Conservation (phyloP, 305 asterid species). For the Solanum hybrid region DNA sequence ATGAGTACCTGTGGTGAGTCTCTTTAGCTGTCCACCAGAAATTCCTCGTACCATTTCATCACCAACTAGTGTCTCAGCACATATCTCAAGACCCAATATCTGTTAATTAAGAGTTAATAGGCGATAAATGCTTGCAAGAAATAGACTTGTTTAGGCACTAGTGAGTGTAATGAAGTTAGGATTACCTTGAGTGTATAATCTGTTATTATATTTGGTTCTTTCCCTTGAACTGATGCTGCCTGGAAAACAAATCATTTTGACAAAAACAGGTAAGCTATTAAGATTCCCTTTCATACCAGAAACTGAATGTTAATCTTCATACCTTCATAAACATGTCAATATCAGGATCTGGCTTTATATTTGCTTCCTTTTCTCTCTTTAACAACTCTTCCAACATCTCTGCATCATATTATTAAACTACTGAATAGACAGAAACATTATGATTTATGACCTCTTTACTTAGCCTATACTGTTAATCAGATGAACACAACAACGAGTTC, state of each 20-base stretch:
- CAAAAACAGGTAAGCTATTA: background rate
- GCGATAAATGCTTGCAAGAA: background rate
- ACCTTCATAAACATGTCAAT: constrained; percentile 94
- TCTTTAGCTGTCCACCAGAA: constrained; percentile 89
- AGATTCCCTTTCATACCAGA: background rate
- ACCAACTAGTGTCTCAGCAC: constrained; percentile 85
- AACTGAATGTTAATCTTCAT: background rate
- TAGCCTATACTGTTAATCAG: background rate
- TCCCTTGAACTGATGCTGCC: constrained; percentile 79
- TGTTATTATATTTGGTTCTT: constrained; percentile 60
- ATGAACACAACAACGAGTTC: background rate
- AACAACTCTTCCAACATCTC: constrained; percentile 78
- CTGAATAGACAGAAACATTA: background rate
- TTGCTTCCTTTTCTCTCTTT: constrained; percentile 83
- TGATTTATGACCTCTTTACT: background rate
- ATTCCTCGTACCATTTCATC: constrained; percentile 88
- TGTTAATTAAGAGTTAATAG: constrained; percentile 10
- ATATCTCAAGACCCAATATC: constrained; percentile 91
- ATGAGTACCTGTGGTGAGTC: constrained; percentile 71
- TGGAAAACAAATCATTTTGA: constrained; percentile 10
- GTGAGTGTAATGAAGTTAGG: background rate
- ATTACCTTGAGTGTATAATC: constrained; percentile 83
- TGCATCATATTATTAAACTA: constrained; percentile 13
- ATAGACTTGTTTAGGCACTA: background rate
- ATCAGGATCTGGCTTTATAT: constrained; percentile 88